Evolutionary conservation across 169 alveolate genomes (phyloP).

Genomic region (Plasmodium ovale): DNA sequence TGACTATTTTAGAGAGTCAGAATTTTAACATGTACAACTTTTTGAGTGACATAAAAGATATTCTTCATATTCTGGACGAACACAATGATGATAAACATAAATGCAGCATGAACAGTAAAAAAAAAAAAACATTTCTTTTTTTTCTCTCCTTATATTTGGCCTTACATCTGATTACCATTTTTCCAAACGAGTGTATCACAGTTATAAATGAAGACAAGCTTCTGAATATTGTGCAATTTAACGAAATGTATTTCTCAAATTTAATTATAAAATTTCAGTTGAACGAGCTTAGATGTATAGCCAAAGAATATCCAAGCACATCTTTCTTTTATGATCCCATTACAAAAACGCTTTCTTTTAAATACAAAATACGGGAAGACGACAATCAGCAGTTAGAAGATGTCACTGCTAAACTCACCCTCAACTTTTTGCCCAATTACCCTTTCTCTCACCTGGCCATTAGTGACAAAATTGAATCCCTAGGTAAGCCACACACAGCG

Average conservation of each 20-base stretch:
- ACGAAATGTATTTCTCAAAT: slow-evolving; percentile 29
- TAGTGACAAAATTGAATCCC: slow-evolving; percentile 46
- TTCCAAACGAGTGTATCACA: slow-evolving; percentile 41
- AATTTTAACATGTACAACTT: slow-evolving; percentile 19
- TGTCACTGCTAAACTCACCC: slow-evolving; percentile 49
- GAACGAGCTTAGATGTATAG: slow-evolving; percentile 7
- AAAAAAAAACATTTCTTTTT: slow-evolving; percentile 32
- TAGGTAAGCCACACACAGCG: not conserved
- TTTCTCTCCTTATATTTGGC: slow-evolving; percentile 20
- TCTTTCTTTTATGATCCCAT: slow-evolving; percentile 29
- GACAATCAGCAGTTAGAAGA: slow-evolving; percentile 49
- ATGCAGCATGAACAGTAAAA: not conserved
- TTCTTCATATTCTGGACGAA: not conserved
- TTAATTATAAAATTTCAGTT: slow-evolving; percentile 35
- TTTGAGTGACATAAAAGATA: slow-evolving; percentile 5
- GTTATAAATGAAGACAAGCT: slow-evolving; percentile 40
- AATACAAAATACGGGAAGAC: slow-evolving; percentile 52
- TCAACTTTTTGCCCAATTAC: slow-evolving; percentile 37
- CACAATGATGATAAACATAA: not conserved
- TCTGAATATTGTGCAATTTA: slow-evolving; percentile 12
- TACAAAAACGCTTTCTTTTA: slow-evolving; percentile 27
- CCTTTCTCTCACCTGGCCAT: slow-evolving; percentile 59
- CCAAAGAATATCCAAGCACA: slow-evolving; percentile 12
- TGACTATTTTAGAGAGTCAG: slow-evolving; percentile 26
- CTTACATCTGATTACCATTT: slow-evolving; percentile 29